Percentiles rank a stretch among this genome's conserved stretches.
Conservation (phyloP, 352 stramenopile species). For the Phytophthora lateralis region DNA sequence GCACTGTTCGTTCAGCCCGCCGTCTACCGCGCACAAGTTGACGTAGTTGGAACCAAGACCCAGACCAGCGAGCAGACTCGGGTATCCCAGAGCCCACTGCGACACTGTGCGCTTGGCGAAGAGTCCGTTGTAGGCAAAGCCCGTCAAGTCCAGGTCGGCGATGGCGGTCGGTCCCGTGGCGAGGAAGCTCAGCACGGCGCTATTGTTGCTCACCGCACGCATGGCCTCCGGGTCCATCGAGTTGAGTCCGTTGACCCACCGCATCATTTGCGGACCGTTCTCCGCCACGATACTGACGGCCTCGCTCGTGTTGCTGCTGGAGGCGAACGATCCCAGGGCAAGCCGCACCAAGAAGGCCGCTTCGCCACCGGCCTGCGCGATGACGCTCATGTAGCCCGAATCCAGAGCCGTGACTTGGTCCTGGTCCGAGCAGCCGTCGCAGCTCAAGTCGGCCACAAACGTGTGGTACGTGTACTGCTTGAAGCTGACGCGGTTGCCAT, state of each 20-base stretch:
- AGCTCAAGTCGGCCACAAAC: constrained; percentile 54
- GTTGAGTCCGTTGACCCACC: constrained; percentile 67
- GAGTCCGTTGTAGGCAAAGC: constrained; percentile 63
- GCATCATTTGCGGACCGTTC: constrained; percentile 69
- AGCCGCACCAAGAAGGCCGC: constrained; percentile 54
- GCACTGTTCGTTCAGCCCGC: constrained; percentile 51
- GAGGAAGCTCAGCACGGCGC: constrained; percentile 45
- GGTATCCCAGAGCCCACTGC: constrained; percentile 59
- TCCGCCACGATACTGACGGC: constrained; percentile 38
- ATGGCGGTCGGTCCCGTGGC: constrained; percentile 38
- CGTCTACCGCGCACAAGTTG: constrained; percentile 36
- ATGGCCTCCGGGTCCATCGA: constrained; percentile 56
- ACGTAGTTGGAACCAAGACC: constrained; percentile 56
- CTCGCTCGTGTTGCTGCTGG: constrained; percentile 30
- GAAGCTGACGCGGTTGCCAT: constrained; percentile 56
- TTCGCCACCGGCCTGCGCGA: constrained; percentile 67
- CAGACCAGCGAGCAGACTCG: constrained; percentile 55
- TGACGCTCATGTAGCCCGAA: constrained; percentile 72
- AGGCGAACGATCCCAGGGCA: constrained; percentile 56
- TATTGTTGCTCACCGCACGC: constrained; percentile 42
- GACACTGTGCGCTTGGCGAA: constrained; percentile 54
- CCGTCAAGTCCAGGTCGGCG: constrained; percentile 40
- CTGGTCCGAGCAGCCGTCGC: constrained; percentile 50
- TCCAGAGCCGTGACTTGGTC: constrained; percentile 61
- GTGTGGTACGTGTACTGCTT: constrained; percentile 77